Percentiles rank a stretch among this genome's conserved stretches.
Evolutionary conservation across 768 basidiomycete genomes (phyloP).

Genomic region (Cubamyces lactineus): DNA sequence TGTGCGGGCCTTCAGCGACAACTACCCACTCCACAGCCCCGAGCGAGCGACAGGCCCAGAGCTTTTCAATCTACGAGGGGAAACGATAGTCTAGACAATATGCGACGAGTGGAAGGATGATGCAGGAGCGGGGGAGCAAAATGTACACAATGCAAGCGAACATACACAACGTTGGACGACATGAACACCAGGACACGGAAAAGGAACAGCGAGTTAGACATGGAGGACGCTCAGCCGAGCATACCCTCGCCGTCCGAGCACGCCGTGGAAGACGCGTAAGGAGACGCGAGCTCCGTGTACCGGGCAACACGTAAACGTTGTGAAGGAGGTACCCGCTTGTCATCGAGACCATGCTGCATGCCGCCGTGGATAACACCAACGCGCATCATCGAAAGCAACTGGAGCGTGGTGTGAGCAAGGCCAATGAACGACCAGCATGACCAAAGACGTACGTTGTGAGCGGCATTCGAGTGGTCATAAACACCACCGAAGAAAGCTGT

Average conservation of each 20-base stretch:
- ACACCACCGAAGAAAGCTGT: constrained; percentile 95
- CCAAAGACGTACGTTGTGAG: constrained; percentile 66
- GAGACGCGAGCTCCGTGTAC: constrained; percentile 39
- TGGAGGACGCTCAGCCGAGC: constrained; percentile 32
- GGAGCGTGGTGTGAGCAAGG: background rate
- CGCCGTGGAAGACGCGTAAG: constrained; percentile 39
- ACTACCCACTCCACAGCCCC: background rate
- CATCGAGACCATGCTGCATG: constrained; percentile 53
- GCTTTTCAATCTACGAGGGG: constrained; percentile 11
- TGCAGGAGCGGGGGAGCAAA: constrained; percentile 13
- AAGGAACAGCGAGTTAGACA: background rate
- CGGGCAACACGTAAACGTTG: constrained; percentile 51
- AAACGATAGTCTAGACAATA: constrained; percentile 10
- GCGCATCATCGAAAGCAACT: constrained; percentile 63
- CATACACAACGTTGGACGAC: constrained; percentile 9
- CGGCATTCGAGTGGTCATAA: constrained; percentile 87
- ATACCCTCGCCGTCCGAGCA: constrained; percentile 39
- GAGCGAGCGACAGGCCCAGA: background rate
- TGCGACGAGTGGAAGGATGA: constrained; percentile 9
- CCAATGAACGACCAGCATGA: constrained; percentile 1
- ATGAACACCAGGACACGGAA: background rate
- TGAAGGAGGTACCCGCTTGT: constrained; percentile 50
- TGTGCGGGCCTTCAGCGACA: background rate
- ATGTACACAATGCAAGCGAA: constrained; percentile 16
- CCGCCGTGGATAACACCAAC: constrained; percentile 60